These are phyloP conservation scores for Glycine latifolia DNA, from an alignment of 306 rosid species.

Conservation along the genomic window DNA sequence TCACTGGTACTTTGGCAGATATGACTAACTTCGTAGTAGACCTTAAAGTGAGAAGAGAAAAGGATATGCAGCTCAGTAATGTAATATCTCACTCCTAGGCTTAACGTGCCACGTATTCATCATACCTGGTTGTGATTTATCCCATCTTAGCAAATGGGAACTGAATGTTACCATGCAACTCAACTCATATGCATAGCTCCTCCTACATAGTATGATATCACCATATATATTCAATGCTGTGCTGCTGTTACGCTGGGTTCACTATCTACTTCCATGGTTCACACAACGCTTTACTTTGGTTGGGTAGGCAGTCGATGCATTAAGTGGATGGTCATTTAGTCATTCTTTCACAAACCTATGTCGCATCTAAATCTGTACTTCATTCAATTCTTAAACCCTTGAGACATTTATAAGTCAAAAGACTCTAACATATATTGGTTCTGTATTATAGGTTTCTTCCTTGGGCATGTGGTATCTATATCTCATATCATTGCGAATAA, in stretches of 20 bases:
- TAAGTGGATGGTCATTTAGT: not conserved
- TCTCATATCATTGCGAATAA: not conserved
- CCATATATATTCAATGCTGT: not conserved
- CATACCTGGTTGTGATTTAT: conserved; percentile 29
- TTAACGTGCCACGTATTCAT: conserved; percentile 15
- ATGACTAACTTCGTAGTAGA: conserved; percentile 65
- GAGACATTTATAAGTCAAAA: not conserved
- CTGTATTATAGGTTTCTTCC: conserved; percentile 15
- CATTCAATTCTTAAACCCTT: conserved; percentile 18
- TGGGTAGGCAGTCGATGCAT: conserved; percentile 6
- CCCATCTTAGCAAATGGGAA: conserved; percentile 8
- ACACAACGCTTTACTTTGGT: conserved; percentile 11
- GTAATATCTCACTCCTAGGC: conserved; percentile 56
- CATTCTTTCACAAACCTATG: not conserved
- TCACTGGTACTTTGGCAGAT: conserved; percentile 79
- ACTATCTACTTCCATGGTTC: not conserved
- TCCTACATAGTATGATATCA: not conserved
- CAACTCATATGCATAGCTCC: not conserved
- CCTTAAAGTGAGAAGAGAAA: conserved; percentile 72
- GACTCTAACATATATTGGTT: not conserved
- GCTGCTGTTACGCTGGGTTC: not conserved
- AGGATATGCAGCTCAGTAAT: conserved; percentile 76
- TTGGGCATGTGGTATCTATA: not conserved
- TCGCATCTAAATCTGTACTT: not conserved
- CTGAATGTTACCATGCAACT: conserved; percentile 27